Conservation (phyloP, 2,329 filamentous ascomycete species). For the Aureobasidium sp. region DNA sequence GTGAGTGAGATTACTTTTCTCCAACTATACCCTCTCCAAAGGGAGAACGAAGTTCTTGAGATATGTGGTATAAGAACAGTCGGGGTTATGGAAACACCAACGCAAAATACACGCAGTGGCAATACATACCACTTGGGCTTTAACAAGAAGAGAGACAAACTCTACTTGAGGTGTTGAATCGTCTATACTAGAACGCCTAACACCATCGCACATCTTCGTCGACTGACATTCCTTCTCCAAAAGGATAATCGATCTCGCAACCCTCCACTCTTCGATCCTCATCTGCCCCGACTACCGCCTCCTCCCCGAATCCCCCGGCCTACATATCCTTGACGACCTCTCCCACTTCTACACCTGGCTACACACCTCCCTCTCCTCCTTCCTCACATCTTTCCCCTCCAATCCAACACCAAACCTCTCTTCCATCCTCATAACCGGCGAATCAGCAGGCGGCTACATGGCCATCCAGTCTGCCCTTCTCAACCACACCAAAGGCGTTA, state of each 20-base stretch:
- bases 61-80: no score
- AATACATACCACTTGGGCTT: no score
- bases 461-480: conserved; percentile 28
- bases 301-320: conserved; percentile 41
- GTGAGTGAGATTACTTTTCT: no score
- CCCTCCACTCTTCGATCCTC: conserved; percentile 34
- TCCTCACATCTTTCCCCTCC: conserved; percentile 4
- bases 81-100: no score
- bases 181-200: not conserved
- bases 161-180: no score
- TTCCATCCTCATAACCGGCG: conserved; percentile 29
- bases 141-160: no score
- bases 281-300: conserved; percentile 46
- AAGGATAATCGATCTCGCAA: conserved; percentile 1
- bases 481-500: conserved; percentile 23
- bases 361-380: not conserved
- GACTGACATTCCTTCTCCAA: not conserved
- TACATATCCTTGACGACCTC: conserved; percentile 44
- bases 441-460: conserved; percentile 36
- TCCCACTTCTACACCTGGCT: conserved; percentile 45
- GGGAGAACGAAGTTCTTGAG: no score
- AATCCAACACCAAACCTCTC: conserved; percentile 23
- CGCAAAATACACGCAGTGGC: no score
- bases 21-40: no score
- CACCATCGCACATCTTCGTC: not conserved